phyloP scores from a whole-genome alignment of 163 green algal species.

The Chloromonas sp. region DNA sequence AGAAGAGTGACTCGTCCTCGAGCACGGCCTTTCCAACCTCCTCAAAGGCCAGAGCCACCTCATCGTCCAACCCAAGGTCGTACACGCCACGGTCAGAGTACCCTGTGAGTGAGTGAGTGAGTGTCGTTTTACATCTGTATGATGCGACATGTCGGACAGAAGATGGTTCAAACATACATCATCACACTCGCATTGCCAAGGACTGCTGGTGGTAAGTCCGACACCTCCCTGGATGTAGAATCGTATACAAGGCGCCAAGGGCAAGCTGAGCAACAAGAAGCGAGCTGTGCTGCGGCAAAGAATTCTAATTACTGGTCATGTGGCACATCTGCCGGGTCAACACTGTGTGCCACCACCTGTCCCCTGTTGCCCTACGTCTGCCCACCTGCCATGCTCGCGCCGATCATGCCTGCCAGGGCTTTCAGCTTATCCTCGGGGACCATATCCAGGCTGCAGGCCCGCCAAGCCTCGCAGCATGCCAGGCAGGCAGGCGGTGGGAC shows the following conservation, averaged over 20 bases:
- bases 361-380: not conserved
- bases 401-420: not conserved
- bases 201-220: not conserved
- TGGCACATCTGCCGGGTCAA: too few relatives aligned
- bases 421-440: slow-evolving; percentile 7
- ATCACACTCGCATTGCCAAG: not conserved
- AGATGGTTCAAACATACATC: not conserved
- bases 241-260: not conserved
- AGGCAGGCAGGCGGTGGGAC: not conserved
- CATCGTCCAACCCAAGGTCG: not conserved
- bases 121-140: not conserved
- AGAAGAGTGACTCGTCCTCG: not conserved
- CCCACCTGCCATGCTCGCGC: slow-evolving; percentile 3
- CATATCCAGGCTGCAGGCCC: not conserved
- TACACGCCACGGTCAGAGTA: not conserved
- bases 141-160: not conserved
- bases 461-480: not conserved
- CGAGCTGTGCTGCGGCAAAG: not conserved
- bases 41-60: not conserved
- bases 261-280: not conserved
- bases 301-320: not conserved
- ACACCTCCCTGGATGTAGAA: not conserved
- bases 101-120: not conserved
- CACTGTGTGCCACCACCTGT: too few relatives aligned
- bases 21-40: slow-evolving; percentile 6